Evolutionary conservation across 2,329 filamentous ascomycete species (phyloP).

Genomic region (Epichloe sylvatica): DNA sequence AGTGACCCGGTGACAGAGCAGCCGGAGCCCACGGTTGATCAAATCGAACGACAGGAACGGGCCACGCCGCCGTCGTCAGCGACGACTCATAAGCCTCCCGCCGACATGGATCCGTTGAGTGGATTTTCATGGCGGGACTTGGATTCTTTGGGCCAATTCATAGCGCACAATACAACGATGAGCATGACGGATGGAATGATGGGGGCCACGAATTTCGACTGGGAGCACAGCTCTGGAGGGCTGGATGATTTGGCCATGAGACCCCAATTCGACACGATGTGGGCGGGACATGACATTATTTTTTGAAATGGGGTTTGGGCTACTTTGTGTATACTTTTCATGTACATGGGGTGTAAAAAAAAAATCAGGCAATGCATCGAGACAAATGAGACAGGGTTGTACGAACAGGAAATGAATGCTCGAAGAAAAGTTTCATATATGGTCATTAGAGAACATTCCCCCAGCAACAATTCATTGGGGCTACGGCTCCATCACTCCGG

Average conservation of each 20-base stretch:
- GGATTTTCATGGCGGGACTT: conserved; percentile 50
- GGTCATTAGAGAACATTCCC: background rate
- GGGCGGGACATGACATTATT: conserved; percentile 12
- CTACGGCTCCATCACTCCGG: conserved; percentile 7
- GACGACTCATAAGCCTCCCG: conserved; percentile 6
- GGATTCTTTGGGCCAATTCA: conserved; percentile 44
- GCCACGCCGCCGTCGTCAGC: background rate
- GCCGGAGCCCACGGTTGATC: conserved; percentile 10
- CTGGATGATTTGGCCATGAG: conserved; percentile 10
- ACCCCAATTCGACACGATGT: conserved; percentile 10
- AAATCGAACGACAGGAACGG: conserved; percentile 10
- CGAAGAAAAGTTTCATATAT: background rate
- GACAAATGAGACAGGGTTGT: background rate
- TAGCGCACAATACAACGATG: conserved; percentile 14
- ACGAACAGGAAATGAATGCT: background rate
- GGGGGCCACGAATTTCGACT: conserved; percentile 14
- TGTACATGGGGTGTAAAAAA: background rate
- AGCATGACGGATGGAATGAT: conserved; percentile 14
- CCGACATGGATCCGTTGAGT: conserved; percentile 31
- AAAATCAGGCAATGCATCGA: no score
- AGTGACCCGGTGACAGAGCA: conserved; percentile 9
- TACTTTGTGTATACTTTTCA: background rate
- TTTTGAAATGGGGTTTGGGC: conserved; percentile 2
- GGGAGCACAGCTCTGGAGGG: conserved; percentile 11
- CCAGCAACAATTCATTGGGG: background rate